Evolutionary conservation across 208 protist genomes (phyloP), one percentile per base, ranked within the genome.

Genomic region (Leishmania braziliensis): DNA sequence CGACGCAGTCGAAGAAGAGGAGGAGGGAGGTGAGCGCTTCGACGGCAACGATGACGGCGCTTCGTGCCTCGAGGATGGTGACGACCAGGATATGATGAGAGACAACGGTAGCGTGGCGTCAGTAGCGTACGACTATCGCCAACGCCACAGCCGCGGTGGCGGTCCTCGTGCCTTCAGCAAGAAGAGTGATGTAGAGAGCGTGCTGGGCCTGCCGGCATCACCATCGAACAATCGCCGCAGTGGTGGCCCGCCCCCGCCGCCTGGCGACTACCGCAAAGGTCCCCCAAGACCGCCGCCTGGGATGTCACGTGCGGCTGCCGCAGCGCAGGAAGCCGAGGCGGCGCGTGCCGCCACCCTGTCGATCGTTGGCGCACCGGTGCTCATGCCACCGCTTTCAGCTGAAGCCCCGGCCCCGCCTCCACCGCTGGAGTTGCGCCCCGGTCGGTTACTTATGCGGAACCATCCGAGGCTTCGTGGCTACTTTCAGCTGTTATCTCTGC

Each of bases 381-480:
- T 75, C 43, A 58, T 81, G 68, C 84, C 77, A 33, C 75, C 58
- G 23, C 82, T 77, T 39, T 79, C 79, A 39, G 51, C 26, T 23
- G 73, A 71, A 5, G 62, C 78, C 26, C 86, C 86, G 18, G 70
- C 89, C n/a, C 83, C 87, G 71, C 91, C 88, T 20, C 85, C 89
- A 33, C 77, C 90, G 76, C 84, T 84, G 46, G 81, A 84, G 78
- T 80, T 85, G 63, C 75, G 75, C 0, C 60, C 81, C 0, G 88
- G 89, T 10, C 60, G 81, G 20, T 60, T 86, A 33, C 81, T 70
- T 4, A 92, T 93, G 88, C 74, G 83, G 26, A 77, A 73, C 0
- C 90, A 96, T 68, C 92, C 91, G 29, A 72, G 81, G 33, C 83
- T 96, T 65, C 82, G 73, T 8, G 91, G 88, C 10, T 97, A 94